Conservation (phyloP, 2,329 filamentous ascomycete species). For the Fusarium virguliforme region DNA sequence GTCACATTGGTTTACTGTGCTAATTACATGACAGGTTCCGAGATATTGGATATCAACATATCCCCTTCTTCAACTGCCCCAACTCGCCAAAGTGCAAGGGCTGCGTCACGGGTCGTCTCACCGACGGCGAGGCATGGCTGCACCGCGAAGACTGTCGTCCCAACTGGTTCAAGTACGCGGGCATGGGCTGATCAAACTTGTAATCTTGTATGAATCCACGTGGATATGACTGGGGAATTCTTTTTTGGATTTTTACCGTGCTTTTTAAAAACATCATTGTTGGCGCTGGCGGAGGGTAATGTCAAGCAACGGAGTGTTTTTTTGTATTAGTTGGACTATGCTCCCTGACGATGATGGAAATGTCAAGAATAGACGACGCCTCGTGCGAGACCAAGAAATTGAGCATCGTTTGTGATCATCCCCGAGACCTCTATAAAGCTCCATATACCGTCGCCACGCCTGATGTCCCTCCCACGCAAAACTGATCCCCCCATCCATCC, state of each 20-base stretch:
- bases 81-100: conserved; percentile 95
- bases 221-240: conserved; percentile 1
- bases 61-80: conserved; percentile 98
- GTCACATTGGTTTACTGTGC: background rate
- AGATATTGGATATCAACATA: conserved; percentile 98
- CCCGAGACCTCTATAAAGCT: conserved; percentile 46
- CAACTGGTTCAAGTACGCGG: conserved; percentile 97
- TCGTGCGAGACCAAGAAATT: background rate
- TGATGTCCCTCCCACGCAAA: conserved; percentile 76
- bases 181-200: conserved; percentile 74
- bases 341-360: conserved; percentile 36
- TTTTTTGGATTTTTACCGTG: conserved; percentile 27
- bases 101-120: conserved; percentile 89
- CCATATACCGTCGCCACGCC: conserved; percentile 77
- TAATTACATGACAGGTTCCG: conserved; percentile 80
- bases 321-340: conserved; percentile 29
- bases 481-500: conserved; percentile 74
- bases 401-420: conserved; percentile 15
- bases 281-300: conserved; percentile 44
- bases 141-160: conserved; percentile 94
- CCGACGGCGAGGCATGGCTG: conserved; percentile 88
- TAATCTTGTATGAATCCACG: conserved; percentile 26
- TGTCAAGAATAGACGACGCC: conserved; percentile 21
- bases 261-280: conserved; percentile 25
- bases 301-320: conserved; percentile 26